phyloP scores from a whole-genome alignment of 805 yeast genomes.

The Tetrapisispora phaffii region DNA sequence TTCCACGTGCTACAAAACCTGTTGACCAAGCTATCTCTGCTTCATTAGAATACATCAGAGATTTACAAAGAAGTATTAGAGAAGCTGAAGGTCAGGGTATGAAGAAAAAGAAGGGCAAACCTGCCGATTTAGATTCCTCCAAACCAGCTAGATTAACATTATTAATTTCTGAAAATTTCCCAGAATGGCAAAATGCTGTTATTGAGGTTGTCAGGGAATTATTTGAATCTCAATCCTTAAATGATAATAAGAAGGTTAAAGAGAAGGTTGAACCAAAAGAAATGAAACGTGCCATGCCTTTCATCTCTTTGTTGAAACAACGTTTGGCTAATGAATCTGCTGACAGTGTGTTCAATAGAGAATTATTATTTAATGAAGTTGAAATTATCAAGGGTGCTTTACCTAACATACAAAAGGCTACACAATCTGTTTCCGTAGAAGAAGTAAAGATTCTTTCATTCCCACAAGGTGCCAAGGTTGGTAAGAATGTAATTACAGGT shows the following conservation, averaged over 20 bases:
- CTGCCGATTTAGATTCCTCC: conserved; percentile 61
- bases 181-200: conserved; percentile 83
- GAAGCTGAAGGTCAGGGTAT: conserved; percentile 83
- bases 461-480: conserved; percentile 52
- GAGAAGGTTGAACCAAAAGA: conserved; percentile 66
- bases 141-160: conserved; percentile 66
- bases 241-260: conserved; percentile 56
- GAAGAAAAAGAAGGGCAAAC: conserved; percentile 80
- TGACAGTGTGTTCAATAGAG: conserved; percentile 77
- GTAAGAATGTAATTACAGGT: conserved; percentile 58
- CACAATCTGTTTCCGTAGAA: conserved; percentile 48
- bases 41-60: conserved; percentile 71
- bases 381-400: conserved; percentile 50
- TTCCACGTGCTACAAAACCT: conserved; percentile 71
- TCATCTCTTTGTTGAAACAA: conserved; percentile 75
- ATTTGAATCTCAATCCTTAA: conserved; percentile 52
- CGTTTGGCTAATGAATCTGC: conserved; percentile 63
- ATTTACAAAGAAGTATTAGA: conserved; percentile 72
- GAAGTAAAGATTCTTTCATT: conserved; percentile 53
- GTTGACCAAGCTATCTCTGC: conserved; percentile 52
- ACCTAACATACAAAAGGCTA: conserved; percentile 49
- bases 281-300: conserved; percentile 98
- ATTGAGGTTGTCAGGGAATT: conserved; percentile 70
- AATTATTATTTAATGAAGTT: conserved; percentile 71
- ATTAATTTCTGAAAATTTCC: conserved; percentile 72